Evolutionary conservation across 2,329 filamentous ascomycete species (phyloP), one percentile per base, ranked within the genome.

Genomic region (Blastomyces emzantsi): DNA sequence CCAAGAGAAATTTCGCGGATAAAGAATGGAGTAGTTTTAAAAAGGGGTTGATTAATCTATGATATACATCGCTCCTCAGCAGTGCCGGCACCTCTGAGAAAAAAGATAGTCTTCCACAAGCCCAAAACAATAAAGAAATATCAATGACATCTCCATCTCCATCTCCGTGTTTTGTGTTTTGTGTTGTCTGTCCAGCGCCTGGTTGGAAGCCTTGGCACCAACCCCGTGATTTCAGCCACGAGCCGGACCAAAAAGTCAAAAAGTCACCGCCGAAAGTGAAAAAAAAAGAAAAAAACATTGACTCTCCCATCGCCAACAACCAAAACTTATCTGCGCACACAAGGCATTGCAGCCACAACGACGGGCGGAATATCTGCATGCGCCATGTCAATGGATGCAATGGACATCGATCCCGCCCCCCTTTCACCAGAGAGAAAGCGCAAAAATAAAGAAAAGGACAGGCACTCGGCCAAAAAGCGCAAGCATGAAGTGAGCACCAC

Each of bases 371-470:
- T 25, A n/a, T 9, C 47, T 22, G n/a, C 22, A 17, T 65, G 52
- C 67, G 70, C 59, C 61, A 77, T 78, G 75, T 73, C 74, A 39
- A 64, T 71, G 64, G 73, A 77, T 63, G 71, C 71, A 70, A 78
- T 77, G 76, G 75, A 78, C 33, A 69, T 77, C 52, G 74, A 76
- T 61, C 69, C 67, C 17, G 67, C 67, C 19, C 67, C 70, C 19
- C 63, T 68, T 19, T 60, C 66, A 45, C 62, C 65, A 28, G 66
- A 63, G 51, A 67, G 69, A 25, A 76, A 78, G 67, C 78, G 77
- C 65, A 79, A 77, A 63, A 74, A 74, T 66, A 78, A 77, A 65
- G 72, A 76, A 68, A 81, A 80, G 70, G 75, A 76, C 62, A 73
- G 76, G 47, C 74, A 77, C 5, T 73, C 77, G 36, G 79, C 79